Percentiles rank a stretch among this genome's conserved stretches.
Evolutionary conservation across 2,329 filamentous ascomycete species (phyloP).

Genomic region (Colletotrichum navitas): DNA sequence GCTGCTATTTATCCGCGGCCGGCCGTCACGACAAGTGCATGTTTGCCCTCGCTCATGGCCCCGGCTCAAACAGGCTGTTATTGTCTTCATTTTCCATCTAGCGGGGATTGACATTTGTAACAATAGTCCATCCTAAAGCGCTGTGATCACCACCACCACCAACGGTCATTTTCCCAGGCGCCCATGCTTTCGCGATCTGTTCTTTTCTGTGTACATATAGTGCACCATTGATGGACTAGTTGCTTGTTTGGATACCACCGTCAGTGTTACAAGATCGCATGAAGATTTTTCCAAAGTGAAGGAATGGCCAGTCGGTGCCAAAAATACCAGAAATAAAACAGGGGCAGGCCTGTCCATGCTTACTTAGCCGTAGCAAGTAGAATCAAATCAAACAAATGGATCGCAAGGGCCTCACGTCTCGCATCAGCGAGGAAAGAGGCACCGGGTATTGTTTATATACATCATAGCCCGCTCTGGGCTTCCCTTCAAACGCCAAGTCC

Average conservation of each 20-base stretch:
- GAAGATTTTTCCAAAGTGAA: neutral
- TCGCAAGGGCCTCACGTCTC: slow-evolving; percentile 42
- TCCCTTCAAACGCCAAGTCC: slow-evolving; percentile 23
- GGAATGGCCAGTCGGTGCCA: neutral
- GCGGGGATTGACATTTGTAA: neutral
- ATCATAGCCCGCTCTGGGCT: slow-evolving; percentile 15
- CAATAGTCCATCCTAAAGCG: neutral
- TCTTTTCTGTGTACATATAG: neutral
- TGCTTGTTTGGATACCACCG: neutral
- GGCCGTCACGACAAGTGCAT: neutral
- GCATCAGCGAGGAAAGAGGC: slow-evolving; percentile 39
- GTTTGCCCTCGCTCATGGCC: neutral
- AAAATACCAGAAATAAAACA: neutral
- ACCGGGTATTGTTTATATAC: slow-evolving; percentile 41
- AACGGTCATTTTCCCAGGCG: neutral
- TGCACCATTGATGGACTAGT: neutral
- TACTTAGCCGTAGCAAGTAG: neutral
- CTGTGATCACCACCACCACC: neutral
- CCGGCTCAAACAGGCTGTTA: neutral
- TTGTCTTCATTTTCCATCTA: neutral
- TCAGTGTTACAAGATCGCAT: neutral
- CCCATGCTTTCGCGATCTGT: neutral
- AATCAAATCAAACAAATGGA: slow-evolving; percentile 23
- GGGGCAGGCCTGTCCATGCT: neutral
- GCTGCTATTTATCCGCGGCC: neutral